Evolutionary conservation across 1,139 yeast genomes (phyloP), one percentile per base, ranked within the genome.

Genomic region (Geotrichum fermentans): DNA sequence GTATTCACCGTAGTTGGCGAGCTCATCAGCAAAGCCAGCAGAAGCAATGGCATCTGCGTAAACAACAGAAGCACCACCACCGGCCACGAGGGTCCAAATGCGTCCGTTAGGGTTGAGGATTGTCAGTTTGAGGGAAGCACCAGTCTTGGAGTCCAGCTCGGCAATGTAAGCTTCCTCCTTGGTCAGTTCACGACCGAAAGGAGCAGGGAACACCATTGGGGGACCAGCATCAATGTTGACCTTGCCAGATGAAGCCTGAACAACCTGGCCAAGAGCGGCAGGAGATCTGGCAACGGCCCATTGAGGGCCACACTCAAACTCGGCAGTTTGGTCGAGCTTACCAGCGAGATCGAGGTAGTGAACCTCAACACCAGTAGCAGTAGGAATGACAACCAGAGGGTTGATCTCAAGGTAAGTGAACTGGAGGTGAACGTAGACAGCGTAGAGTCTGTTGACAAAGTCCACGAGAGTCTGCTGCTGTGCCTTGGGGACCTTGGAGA

Each of bases 151-250:
- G 55, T 72, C 75, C 34, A 72, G 70, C 58, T 72, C 75, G 50
- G 75, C 74, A 56, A 72, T 72, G 60, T 71, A 72, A 30, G 74
- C 73, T 61, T 72, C 75, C 58, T 72, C 75, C 49, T 67, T 61
- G 53, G 73, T 56, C 57, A 71, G 56, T 52, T 72, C 75, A 42
- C 76, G 71, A 42, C 75, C 75, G 54, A 72, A 72, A n/a, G 75
- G 75, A 21, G 76, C 75, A 22, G 75, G 75, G 69, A 72, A 72
- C 45, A 63, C 73, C 75, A 72, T 72, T 51, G 76, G 70, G 37
- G 75, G 75, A 32, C 75, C 75, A 49, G 71, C 72, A 53, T 72
- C 76, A 43, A 68, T 59, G 54, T 56, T 64, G 43, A 61, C 58
- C 60, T 63, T 64, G 34, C 54, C 48, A 16, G 55, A n/a, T 26